Base-by-base conservation (phyloP, 495 filamentous ascomycete genomes). In the Annulohypoxylon stygium region DNA sequence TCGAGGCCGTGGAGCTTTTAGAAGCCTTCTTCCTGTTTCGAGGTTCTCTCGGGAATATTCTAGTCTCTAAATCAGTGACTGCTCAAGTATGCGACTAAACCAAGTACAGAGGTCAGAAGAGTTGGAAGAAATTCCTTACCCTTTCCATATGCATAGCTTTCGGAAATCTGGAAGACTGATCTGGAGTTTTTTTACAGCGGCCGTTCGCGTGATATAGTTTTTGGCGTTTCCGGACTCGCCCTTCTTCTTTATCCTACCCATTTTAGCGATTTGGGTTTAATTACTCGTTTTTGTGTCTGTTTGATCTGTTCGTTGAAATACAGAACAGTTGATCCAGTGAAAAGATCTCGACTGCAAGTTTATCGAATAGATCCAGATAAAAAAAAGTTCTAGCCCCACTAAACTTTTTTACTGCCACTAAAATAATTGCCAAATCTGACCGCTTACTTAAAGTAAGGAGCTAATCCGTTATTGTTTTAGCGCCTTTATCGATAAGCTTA, bases 131-230 rank as follows among this genome's bases (percentile, higher is more conserved):
- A 7, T 47, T 14, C 4, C 69, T 65, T 78, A 78, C 76, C 76
- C 96, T 84, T 98, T 98, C 89, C 97, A 99, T 76, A 99, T 99
- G 82, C 96, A 99, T 80, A 99, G 88, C 79, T 97, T 91, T 81
- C 96, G 91, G 83, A 99, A 99, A 83, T 99, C 97, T 43, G 94
- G 94, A 60, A 99, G 88, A 72, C 93, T 97, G 80, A 98, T 93
- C 83, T 99, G 96, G 70, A 99, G 91, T 86, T 98, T 98, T 75
- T 94, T 92, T 70, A 98, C 94, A 14, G 97, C 96, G 81, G 97
- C 94, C 2, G 94, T 97, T 81, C 96, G 89, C 53, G 95, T 98
- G 72, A 98, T 95, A 86, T 94, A 99, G 88, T 98, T 98, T 85
- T 95, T 98, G 85, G 96, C 95, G 83, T 92, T 89, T 83, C 96